phyloP scores from a whole-genome alignment of 768 basidiomycete species.

The Filobasidium floriforme region DNA sequence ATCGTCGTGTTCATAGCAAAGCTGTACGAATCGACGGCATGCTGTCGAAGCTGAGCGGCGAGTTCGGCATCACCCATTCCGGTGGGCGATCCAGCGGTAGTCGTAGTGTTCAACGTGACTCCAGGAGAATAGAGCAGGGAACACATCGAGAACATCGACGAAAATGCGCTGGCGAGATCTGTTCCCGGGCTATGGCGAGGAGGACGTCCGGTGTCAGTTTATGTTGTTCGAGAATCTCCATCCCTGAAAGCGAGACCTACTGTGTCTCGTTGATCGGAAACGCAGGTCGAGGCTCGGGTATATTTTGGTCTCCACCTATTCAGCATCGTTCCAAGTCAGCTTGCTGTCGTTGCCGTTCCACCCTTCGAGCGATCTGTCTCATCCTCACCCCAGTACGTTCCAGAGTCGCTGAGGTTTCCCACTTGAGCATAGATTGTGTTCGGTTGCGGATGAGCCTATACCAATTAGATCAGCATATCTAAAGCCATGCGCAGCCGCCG shows the following conservation, averaged over 20 bases:
- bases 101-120: constrained; percentile 52
- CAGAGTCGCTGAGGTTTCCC: constrained; percentile 54
- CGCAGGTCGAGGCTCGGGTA: constrained; percentile 66
- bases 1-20: constrained; percentile 61
- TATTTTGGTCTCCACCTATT: constrained; percentile 53
- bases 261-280: constrained; percentile 67
- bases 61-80: constrained; percentile 57
- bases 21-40: constrained; percentile 65
- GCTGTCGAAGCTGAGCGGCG: constrained; percentile 59
- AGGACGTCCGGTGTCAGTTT: not conserved
- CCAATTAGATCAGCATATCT: not conserved
- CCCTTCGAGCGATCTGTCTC: constrained; percentile 46
- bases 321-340: not conserved
- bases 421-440: constrained; percentile 71
- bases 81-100: constrained; percentile 44
- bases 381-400: constrained; percentile 68
- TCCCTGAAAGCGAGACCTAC: constrained; percentile 32
- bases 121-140: constrained; percentile 65
- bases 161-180: constrained; percentile 73
- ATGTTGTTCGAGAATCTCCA: not conserved
- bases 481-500: no score
- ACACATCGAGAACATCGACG: constrained; percentile 81
- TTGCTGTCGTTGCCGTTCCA: constrained; percentile 12
- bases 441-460: constrained; percentile 68
- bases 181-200: constrained; percentile 61